phyloP scores from a whole-genome alignment of 768 basidiomycete genomes.

The Phlegmacium glaucopus region DNA sequence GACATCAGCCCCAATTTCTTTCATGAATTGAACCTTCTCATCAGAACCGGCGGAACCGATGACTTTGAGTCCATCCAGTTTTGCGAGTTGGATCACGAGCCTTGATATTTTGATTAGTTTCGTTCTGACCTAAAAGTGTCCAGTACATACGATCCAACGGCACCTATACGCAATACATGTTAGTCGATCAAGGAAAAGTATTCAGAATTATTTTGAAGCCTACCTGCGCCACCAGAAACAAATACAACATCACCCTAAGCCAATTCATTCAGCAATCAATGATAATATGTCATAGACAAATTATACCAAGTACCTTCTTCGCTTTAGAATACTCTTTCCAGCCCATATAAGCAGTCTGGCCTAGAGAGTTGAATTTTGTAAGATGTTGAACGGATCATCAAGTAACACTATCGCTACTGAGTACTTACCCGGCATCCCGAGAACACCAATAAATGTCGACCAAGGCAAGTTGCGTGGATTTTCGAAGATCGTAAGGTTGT shows the following conservation, averaged over 20 bases:
- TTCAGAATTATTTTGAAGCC: neutral
- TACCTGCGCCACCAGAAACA: constrained; percentile 37
- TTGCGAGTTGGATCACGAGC: constrained; percentile 48
- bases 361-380: too few relatives aligned
- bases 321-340: constrained; percentile 36
- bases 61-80: constrained; percentile 52
- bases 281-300: too few relatives aligned
- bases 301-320: constrained; percentile 25
- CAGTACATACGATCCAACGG: constrained; percentile 56
- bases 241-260: constrained; percentile 37
- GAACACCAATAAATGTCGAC: constrained; percentile 43
- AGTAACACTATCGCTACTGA: neutral
- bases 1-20: constrained; percentile 58
- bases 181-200: too few relatives aligned
- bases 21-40: constrained; percentile 62
- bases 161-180: constrained; percentile 3
- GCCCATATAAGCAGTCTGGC: constrained; percentile 34
- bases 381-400: too few relatives aligned
- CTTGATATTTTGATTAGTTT: constrained; percentile 17
- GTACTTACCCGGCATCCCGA: constrained; percentile 50
- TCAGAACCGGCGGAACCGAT: constrained; percentile 71
- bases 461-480: constrained; percentile 44
- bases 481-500: constrained; percentile 23
- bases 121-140: neutral
- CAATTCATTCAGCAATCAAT: neutral